phyloP scores from a whole-genome alignment of 192 early-diverging fungal species.

The Coemansia umbellata region DNA sequence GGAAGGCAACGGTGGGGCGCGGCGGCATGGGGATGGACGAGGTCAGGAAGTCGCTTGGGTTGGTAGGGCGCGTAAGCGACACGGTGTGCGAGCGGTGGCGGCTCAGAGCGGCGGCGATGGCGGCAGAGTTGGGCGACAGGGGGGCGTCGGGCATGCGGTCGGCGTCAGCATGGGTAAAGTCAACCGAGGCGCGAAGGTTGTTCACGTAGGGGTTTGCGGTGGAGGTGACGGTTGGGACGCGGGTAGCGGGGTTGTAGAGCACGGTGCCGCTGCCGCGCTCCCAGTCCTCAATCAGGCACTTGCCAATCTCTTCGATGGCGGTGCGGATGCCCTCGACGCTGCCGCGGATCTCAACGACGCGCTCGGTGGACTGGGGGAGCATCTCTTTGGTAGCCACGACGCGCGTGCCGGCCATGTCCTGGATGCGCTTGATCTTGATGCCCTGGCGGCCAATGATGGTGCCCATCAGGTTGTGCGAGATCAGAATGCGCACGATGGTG shows the following conservation, averaged over 20 bases:
- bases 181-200: slow-evolving; percentile 40
- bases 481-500: slow-evolving; percentile 78
- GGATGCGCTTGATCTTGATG: slow-evolving; percentile 92
- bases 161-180: slow-evolving; percentile 40
- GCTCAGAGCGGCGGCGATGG: slow-evolving; percentile 30
- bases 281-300: slow-evolving; percentile 80
- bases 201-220: slow-evolving; percentile 52
- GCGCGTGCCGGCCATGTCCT: slow-evolving; percentile 81
- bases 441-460: slow-evolving; percentile 93
- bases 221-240: slow-evolving; percentile 49
- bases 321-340: slow-evolving; percentile 77
- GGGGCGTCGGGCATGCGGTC: slow-evolving; percentile 26
- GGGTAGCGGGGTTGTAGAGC: slow-evolving; percentile 73
- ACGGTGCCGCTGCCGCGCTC: slow-evolving; percentile 80
- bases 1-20: slow-evolving; percentile 27
- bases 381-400: slow-evolving; percentile 88
- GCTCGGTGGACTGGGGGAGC: slow-evolving; percentile 90
- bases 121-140: slow-evolving; percentile 13
- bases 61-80: slow-evolving; percentile 36
- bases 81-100: slow-evolving; percentile 54
- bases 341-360: slow-evolving; percentile 85
- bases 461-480: slow-evolving; percentile 88
- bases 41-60: slow-evolving; percentile 22
- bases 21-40: slow-evolving; percentile 51
- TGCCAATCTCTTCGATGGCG: slow-evolving; percentile 81